Evolutionary conservation across 2,329 filamentous ascomycete species (phyloP).

Genomic region (Neonectria magnoliae): DNA sequence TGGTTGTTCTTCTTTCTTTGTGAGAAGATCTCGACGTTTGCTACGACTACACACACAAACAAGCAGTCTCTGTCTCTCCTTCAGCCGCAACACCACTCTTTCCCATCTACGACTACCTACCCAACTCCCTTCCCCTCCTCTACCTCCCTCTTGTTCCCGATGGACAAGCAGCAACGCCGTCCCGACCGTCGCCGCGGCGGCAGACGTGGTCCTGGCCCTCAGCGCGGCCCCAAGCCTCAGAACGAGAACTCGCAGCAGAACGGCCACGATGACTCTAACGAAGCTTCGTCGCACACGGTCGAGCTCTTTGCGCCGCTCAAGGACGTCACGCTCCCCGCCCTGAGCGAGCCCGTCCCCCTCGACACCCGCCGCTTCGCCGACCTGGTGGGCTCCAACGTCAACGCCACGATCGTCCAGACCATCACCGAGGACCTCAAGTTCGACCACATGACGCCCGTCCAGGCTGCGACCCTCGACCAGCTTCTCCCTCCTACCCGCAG

Average conservation of each 20-base stretch:
- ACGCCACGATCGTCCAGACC: constrained; percentile 59
- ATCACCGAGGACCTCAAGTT: constrained; percentile 61
- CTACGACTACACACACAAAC: neutral
- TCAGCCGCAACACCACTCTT: neutral
- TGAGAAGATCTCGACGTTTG: neutral
- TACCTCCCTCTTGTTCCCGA: neutral
- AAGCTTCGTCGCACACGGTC: neutral
- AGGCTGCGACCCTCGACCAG: constrained; percentile 61
- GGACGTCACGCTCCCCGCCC: neutral
- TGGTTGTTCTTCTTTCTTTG: neutral
- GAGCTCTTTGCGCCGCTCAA: neutral
- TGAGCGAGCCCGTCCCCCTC: constrained; percentile 47
- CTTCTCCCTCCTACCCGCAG: constrained; percentile 56
- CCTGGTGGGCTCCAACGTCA: constrained; percentile 52
- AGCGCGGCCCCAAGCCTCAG: neutral
- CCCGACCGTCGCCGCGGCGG: neutral
- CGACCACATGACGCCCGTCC: constrained; percentile 64
- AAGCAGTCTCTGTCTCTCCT: neutral
- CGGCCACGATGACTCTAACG: neutral
- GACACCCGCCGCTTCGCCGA: constrained; percentile 60
- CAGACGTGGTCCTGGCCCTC: neutral
- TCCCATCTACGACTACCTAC: neutral
- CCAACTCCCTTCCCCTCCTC: neutral
- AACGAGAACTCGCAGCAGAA: neutral
- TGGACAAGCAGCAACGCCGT: constrained; percentile 6